phyloP scores from a whole-genome alignment of 768 basidiomycete species.

The Amanita jacksonii region DNA sequence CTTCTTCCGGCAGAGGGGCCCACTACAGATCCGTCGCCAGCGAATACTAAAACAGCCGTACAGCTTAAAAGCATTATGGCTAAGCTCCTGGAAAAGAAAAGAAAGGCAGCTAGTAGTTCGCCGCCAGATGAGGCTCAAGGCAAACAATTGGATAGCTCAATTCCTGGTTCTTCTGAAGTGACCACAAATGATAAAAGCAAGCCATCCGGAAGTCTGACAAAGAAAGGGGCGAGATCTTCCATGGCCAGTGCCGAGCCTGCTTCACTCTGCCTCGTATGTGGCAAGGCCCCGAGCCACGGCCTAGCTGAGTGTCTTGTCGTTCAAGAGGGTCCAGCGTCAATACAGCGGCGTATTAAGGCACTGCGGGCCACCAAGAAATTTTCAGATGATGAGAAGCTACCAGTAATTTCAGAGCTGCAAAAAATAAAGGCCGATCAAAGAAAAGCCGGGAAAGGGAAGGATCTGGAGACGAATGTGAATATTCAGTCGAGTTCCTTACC shows the following conservation, averaged over 20 bases:
- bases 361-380: slow-evolving; percentile 21
- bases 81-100: neutral
- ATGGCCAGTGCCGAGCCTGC: neutral
- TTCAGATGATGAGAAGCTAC: slow-evolving; percentile 14
- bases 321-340: slow-evolving; percentile 28
- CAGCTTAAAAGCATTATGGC: neutral
- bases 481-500: slow-evolving; percentile 8
- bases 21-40: neutral
- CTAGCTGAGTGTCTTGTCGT: slow-evolving; percentile 42
- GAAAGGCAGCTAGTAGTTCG: neutral
- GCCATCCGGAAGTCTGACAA: neutral
- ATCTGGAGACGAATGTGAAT: slow-evolving; percentile 12
- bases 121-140: too few relatives aligned
- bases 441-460: slow-evolving; percentile 13
- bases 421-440: slow-evolving; percentile 21
- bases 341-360: slow-evolving; percentile 37
- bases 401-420: slow-evolving; percentile 34
- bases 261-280: slow-evolving; percentile 36
- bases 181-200: neutral
- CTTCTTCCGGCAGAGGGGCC: neutral
- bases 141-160: too few relatives aligned
- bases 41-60: neutral
- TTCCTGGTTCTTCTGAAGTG: neutral
- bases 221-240: neutral
- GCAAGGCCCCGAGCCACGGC: slow-evolving; percentile 32